Conservation (phyloP, 768 basidiomycete genomes). For the Tephrocybe sp. region DNA sequence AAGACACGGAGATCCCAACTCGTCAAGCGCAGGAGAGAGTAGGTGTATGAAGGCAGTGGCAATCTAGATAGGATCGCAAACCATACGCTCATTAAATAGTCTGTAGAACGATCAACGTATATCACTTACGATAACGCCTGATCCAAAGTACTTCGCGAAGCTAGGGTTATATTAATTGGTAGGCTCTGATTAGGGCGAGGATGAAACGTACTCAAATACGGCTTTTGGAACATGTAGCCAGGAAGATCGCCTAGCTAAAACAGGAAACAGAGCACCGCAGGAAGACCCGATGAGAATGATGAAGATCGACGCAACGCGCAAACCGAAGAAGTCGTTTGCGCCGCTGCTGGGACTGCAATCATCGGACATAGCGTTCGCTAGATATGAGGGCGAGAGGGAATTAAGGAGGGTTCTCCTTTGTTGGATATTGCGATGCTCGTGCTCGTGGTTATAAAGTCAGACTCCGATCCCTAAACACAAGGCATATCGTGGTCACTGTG, state of each 20-base stretch:
- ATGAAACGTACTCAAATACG: slow-evolving; percentile 63
- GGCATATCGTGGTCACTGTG: slow-evolving; percentile 22
- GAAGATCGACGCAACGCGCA: slow-evolving; percentile 75
- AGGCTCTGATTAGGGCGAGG: neutral
- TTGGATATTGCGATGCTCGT: no score
- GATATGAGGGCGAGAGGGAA: slow-evolving; percentile 3
- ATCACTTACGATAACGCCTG: slow-evolving; percentile 74
- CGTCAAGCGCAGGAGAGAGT: slow-evolving; percentile 70
- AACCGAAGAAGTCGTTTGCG: slow-evolving; percentile 39
- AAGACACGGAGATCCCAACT: slow-evolving; percentile 69
- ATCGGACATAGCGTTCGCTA: slow-evolving; percentile 16
- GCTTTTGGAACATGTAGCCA: slow-evolving; percentile 55
- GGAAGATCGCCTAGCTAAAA: slow-evolving; percentile 51
- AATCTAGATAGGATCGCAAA: slow-evolving; percentile 43
- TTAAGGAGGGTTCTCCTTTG: neutral
- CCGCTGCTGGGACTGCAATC: slow-evolving; percentile 54
- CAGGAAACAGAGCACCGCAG: slow-evolving; percentile 67
- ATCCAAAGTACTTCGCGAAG: slow-evolving; percentile 89
- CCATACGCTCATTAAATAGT: slow-evolving; percentile 1
- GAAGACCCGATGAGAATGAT: slow-evolving; percentile 63
- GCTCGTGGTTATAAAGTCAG: no score
- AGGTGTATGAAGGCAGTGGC: slow-evolving; percentile 90
- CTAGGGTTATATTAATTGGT: slow-evolving; percentile 28
- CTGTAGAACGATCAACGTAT: neutral
- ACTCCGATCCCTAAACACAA: no score